These are phyloP conservation scores for Monosporascus sp. DNA, from an alignment of 2,329 filamentous ascomycete genomes.

Conservation along the genomic window DNA sequence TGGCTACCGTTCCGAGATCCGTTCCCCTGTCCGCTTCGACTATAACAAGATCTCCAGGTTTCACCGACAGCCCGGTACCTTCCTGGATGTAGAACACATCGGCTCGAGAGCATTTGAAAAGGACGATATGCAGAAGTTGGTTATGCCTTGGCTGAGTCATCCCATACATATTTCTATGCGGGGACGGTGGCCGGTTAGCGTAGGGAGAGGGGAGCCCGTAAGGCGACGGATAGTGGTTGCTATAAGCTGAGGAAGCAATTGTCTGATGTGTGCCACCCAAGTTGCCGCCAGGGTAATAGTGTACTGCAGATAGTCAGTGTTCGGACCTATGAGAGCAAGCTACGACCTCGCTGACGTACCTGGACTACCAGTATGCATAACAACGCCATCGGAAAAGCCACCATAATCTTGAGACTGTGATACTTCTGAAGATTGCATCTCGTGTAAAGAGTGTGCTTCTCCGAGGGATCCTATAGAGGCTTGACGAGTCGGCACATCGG, in stretches of 20 bases:
- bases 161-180: slow-evolving; percentile 57
- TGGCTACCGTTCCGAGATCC: slow-evolving; percentile 87
- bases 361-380: slow-evolving; percentile 32
- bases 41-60: slow-evolving; percentile 89
- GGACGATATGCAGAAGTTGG: slow-evolving; percentile 78
- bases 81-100: slow-evolving; percentile 98
- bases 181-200: slow-evolving; percentile 50
- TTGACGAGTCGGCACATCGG: slow-evolving; percentile 60
- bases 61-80: slow-evolving; percentile 85
- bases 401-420: slow-evolving; percentile 39
- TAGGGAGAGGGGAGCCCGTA: slow-evolving; percentile 42
- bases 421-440: slow-evolving; percentile 39
- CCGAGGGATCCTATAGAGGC: slow-evolving; percentile 57
- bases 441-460: slow-evolving; percentile 44
- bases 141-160: slow-evolving; percentile 58
- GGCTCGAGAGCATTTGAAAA: slow-evolving; percentile 93
- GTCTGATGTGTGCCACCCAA: slow-evolving; percentile 29
- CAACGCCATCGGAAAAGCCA: slow-evolving; percentile 34
- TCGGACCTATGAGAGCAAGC: background rate
- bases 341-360: slow-evolving; percentile 29
- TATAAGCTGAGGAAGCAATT: slow-evolving; percentile 32
- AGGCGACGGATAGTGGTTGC: slow-evolving; percentile 40
- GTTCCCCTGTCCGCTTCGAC: slow-evolving; percentile 96
- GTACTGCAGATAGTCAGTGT: slow-evolving; percentile 26
- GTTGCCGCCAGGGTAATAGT: slow-evolving; percentile 32